phyloP scores from a whole-genome alignment of 2,329 filamentous ascomycete species.

The Beauveria varroae region DNA sequence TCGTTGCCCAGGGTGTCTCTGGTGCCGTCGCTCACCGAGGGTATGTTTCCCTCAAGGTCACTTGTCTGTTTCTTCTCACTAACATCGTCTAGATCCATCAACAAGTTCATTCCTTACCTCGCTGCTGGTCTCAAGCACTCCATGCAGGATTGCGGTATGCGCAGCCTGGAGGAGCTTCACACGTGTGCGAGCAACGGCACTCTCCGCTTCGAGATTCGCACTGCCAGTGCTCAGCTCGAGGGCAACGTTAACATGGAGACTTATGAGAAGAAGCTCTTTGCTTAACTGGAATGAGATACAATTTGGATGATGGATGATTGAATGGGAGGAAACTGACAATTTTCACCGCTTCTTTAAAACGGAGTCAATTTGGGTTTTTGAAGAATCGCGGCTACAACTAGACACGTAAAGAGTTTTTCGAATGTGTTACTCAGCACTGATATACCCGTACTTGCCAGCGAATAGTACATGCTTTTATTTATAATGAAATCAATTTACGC shows the following conservation, averaged over 20 bases:
- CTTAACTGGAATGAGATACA: constrained; percentile 42
- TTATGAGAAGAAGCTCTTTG: constrained; percentile 99
- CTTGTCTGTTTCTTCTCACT: constrained; percentile 16
- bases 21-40: constrained; percentile 75
- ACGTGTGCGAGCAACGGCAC: constrained; percentile 63
- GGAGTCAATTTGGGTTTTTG: constrained; percentile 9
- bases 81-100: constrained; percentile 58
- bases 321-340: constrained; percentile 1
- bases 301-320: constrained; percentile 1
- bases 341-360: constrained; percentile 2
- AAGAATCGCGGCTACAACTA: constrained; percentile 4
- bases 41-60: constrained; percentile 25
- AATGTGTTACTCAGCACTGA: constrained; percentile 8
- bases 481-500: constrained; percentile 9
- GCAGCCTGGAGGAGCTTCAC: constrained; percentile 71
- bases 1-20: constrained; percentile 94
- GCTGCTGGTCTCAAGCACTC: constrained; percentile 95
- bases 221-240: constrained; percentile 89
- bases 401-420: constrained; percentile 10
- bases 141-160: constrained; percentile 87
- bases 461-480: constrained; percentile 10
- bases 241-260: constrained; percentile 97
- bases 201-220: constrained; percentile 89
- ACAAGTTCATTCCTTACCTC: constrained; percentile 93
- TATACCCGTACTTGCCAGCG: constrained; percentile 14